These are phyloP conservation scores for Plasmodiophora brassicae DNA, from an alignment of 208 protist genomes.

Conservation along the genomic window DNA sequence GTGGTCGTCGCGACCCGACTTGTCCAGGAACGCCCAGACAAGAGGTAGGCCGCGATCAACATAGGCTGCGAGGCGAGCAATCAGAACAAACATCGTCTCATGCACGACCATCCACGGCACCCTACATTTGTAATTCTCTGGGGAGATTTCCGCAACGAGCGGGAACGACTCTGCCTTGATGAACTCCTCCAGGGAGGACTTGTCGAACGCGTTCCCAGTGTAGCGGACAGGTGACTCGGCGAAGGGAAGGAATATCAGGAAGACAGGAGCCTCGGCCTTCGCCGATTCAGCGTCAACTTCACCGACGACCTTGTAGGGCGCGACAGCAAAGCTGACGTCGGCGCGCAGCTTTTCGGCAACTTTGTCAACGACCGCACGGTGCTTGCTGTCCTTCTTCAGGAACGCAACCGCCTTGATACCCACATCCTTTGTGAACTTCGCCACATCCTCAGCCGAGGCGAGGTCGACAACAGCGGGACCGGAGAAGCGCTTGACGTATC, in stretches of 20 bases:
- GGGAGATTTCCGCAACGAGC: background rate
- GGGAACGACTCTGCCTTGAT: conserved; percentile 22
- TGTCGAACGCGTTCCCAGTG: background rate
- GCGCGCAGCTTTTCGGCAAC: background rate
- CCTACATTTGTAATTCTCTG: background rate
- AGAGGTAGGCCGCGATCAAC: background rate
- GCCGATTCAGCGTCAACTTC: background rate
- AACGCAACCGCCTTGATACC: background rate
- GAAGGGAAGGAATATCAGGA: background rate
- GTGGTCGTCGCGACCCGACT: background rate
- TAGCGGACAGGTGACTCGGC: background rate
- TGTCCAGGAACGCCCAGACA: background rate
- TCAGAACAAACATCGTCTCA: too few relatives aligned
- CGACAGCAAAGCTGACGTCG: background rate
- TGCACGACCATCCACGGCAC: background rate
- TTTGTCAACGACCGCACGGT: background rate
- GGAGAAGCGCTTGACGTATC: background rate
- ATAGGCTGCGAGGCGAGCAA: background rate
- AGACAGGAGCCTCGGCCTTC: background rate
- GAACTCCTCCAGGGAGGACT: background rate
- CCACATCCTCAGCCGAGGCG: background rate
- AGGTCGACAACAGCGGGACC: background rate
- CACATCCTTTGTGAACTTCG: background rate
- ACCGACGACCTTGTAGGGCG: background rate
- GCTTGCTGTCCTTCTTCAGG: background rate